phyloP scores from a whole-genome alignment of 2,329 filamentous ascomycete species.

The Ceratocystis variospora region DNA sequence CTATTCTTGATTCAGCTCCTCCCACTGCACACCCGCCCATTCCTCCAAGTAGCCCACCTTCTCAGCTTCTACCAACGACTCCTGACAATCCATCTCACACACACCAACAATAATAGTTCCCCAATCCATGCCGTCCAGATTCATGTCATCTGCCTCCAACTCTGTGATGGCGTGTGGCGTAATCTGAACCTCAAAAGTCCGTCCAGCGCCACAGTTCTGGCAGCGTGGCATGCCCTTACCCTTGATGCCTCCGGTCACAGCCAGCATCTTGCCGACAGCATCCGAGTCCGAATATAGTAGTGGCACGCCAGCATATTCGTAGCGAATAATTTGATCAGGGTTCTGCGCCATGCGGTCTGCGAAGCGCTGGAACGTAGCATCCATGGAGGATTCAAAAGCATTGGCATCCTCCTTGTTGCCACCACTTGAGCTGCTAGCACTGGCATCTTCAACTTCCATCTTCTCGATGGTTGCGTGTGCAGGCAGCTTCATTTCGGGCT shows the following conservation, averaged over 20 bases:
- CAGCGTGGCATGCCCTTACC: conserved; percentile 54
- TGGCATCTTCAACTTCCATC: conserved; percentile 26
- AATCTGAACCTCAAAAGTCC: conserved; percentile 84
- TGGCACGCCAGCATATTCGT: conserved; percentile 59
- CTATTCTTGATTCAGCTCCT: conserved; percentile 47
- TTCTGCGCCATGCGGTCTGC: conserved; percentile 66
- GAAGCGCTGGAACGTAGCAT: conserved; percentile 66
- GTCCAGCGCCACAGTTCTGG: conserved; percentile 54
- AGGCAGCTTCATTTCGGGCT: conserved; percentile 35
- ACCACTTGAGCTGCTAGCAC: conserved; percentile 22
- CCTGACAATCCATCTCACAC: conserved; percentile 65
- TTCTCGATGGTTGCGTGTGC: conserved; percentile 38
- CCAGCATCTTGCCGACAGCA: conserved; percentile 52
- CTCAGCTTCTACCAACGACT: conserved; percentile 42
- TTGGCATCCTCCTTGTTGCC: conserved; percentile 45
- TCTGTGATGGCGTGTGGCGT: conserved; percentile 82
- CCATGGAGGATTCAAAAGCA: conserved; percentile 59
- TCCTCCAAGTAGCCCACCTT: conserved; percentile 75
- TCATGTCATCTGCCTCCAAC: conserved; percentile 63
- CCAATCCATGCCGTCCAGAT: conserved; percentile 90
- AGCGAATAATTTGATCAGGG: conserved; percentile 68
- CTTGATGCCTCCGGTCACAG: conserved; percentile 19
- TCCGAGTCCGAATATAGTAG: conserved; percentile 73
- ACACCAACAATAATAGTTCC: conserved; percentile 80
- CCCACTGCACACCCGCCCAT: conserved; percentile 98